phyloP scores from a whole-genome alignment of 2,329 filamentous ascomycete genomes.

The Alternaria sp. region DNA sequence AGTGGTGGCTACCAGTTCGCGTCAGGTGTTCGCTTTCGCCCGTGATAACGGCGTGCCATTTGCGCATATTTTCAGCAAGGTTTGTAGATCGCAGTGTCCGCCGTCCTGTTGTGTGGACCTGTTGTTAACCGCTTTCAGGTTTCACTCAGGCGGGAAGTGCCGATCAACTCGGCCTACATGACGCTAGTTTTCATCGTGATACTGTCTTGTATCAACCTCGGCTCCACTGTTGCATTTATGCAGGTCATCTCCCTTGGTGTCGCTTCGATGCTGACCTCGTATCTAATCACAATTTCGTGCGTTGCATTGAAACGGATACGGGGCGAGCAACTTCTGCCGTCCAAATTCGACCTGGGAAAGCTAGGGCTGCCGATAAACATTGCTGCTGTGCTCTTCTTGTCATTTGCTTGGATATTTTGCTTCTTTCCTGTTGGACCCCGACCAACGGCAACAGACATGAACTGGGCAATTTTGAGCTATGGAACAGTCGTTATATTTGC shows the following conservation, averaged over 20 bases:
- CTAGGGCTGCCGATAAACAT: slow-evolving; percentile 56
- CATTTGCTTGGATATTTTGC: slow-evolving; percentile 54
- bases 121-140: slow-evolving; percentile 18
- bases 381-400: slow-evolving; percentile 51
- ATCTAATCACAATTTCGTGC: slow-evolving; percentile 56
- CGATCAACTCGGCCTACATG: slow-evolving; percentile 34
- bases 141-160: slow-evolving; percentile 31
- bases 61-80: slow-evolving; percentile 36
- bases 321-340: slow-evolving; percentile 54
- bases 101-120: slow-evolving; percentile 28
- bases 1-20: slow-evolving; percentile 35
- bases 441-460: slow-evolving; percentile 57
- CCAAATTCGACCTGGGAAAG: slow-evolving; percentile 58
- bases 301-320: slow-evolving; percentile 56
- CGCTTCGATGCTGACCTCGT: slow-evolving; percentile 31
- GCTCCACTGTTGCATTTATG: slow-evolving; percentile 36
- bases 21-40: slow-evolving; percentile 43
- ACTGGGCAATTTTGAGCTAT: slow-evolving; percentile 57
- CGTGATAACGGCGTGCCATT: slow-evolving; percentile 40
- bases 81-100: slow-evolving; percentile 49
- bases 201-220: slow-evolving; percentile 43
- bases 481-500: slow-evolving; percentile 54
- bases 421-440: slow-evolving; percentile 54
- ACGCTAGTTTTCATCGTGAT: slow-evolving; percentile 31
- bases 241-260: slow-evolving; percentile 28